phyloP scores from a whole-genome alignment of 495 filamentous ascomycete species.

The Lineolata rhizophorae region DNA sequence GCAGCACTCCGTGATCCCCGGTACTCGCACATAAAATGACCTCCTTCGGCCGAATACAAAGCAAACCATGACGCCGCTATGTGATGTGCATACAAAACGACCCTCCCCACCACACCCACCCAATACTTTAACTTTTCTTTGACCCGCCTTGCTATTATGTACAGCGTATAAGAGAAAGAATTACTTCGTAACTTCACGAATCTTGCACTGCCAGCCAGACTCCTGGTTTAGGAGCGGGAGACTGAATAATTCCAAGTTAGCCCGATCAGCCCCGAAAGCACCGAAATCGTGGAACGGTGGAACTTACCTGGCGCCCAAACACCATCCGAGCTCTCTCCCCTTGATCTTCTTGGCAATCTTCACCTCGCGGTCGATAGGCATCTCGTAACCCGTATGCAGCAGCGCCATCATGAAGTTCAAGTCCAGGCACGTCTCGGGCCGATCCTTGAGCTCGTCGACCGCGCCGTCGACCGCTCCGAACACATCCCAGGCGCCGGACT shows the following conservation, averaged over 20 bases:
- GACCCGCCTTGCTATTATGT: too few species aligned
- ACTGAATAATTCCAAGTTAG: constrained; percentile 18
- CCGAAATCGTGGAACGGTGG: not conserved
- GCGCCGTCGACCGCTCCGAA: constrained; percentile 57
- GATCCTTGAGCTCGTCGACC: constrained; percentile 45
- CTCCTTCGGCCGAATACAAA: too few species aligned
- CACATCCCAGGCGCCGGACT: constrained; percentile 39
- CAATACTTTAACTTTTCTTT: too few species aligned
- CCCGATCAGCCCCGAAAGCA: not conserved
- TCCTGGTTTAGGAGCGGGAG: constrained; percentile 51
- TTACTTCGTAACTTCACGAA: constrained; percentile 34
- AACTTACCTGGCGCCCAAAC: constrained; percentile 77
- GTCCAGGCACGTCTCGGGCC: constrained; percentile 84
- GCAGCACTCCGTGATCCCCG: too few species aligned
- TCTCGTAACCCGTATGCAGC: constrained; percentile 90
- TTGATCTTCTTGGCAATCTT: constrained; percentile 98
- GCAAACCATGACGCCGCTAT: too few species aligned
- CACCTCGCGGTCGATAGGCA: constrained; percentile 88
- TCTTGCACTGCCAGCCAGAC: constrained; percentile 54
- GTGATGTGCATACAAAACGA: too few species aligned
- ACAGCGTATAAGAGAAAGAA: too few species aligned
- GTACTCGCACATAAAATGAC: too few species aligned
- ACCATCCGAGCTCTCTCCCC: constrained; percentile 93
- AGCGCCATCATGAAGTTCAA: constrained; percentile 87
- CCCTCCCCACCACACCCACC: too few species aligned